Percentiles rank a stretch among this genome's conserved stretches.
Evolutionary conservation across 2,329 filamentous ascomycete genomes (phyloP).

Genomic region (Pseudocercospora musae): DNA sequence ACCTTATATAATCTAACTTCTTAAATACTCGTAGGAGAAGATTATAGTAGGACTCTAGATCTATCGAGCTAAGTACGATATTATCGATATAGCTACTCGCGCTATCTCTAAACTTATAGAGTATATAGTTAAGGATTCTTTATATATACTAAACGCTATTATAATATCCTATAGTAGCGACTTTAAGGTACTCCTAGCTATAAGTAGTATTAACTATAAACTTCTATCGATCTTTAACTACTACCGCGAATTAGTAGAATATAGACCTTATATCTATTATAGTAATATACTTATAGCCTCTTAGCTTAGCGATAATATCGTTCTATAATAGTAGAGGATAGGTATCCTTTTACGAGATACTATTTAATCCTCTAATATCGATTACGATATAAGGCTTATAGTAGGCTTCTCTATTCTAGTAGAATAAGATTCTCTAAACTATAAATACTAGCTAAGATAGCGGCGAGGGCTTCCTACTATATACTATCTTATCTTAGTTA

Average conservation of each 20-base stretch:
- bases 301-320: neutral
- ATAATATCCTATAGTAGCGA: neutral
- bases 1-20: neutral
- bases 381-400: neutral
- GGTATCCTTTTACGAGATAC: neutral
- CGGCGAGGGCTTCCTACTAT: neutral
- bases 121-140: neutral
- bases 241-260: slow-evolving; percentile 4
- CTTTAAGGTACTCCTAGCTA: slow-evolving; percentile 1
- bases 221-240: neutral
- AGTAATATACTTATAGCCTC: slow-evolving; percentile 1
- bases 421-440: neutral
- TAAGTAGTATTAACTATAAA: slow-evolving; percentile 4
- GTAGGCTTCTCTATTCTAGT: neutral
- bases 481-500: neutral
- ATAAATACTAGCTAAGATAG: neutral
- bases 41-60: neutral
- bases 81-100: neutral
- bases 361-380: neutral
- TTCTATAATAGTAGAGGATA: neutral
- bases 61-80: neutral
- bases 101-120: neutral
- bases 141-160: neutral
- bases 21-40: neutral
- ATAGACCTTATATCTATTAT: neutral